These are phyloP conservation scores for Hymenoscyphus repandus DNA, from an alignment of 2,329 filamentous ascomycete species.

Conservation along the genomic window DNA sequence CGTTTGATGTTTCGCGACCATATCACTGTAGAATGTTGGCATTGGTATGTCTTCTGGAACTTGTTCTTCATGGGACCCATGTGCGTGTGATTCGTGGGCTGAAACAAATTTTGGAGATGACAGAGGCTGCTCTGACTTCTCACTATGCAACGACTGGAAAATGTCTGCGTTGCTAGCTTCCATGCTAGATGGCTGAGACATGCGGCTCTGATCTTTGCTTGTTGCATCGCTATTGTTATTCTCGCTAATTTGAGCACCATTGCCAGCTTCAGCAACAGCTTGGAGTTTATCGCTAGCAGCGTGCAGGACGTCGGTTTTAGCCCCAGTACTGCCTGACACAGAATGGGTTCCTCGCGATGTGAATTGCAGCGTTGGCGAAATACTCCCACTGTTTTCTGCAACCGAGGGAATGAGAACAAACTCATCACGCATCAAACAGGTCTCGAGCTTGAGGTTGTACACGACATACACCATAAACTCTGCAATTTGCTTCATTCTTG, in stretches of 20 bases:
- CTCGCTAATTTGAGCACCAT: constrained; percentile 5
- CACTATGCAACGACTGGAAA: constrained; percentile 7
- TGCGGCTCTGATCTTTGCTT: background rate
- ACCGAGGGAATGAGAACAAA: constrained; percentile 75
- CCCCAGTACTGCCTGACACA: constrained; percentile 2
- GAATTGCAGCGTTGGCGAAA: constrained; percentile 33
- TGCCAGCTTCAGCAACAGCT: constrained; percentile 14
- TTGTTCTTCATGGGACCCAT: constrained; percentile 43
- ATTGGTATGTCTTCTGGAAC: constrained; percentile 75
- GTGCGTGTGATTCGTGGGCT: constrained; percentile 35
- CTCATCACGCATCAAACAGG: constrained; percentile 87
- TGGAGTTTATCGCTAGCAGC: constrained; percentile 25
- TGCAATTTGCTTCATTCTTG: constrained; percentile 84
- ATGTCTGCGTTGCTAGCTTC: constrained; percentile 11
- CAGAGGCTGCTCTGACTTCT: constrained; percentile 5
- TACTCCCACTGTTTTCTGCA: constrained; percentile 42
- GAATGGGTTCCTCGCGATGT: constrained; percentile 10
- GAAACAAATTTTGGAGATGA: constrained; percentile 26
- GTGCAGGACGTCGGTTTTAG: constrained; percentile 15
- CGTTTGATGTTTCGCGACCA: constrained; percentile 88
- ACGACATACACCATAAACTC: constrained; percentile 99
- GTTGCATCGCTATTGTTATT: background rate
- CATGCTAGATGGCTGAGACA: constrained; percentile 1
- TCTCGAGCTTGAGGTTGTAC: constrained; percentile 94
- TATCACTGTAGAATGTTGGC: constrained; percentile 90